A percentile compares a stretch with the other conserved stretches of the same genome.
phyloP scores from a whole-genome alignment of 371 early-diverging fungal genomes.

The Mucor circinelloides region DNA sequence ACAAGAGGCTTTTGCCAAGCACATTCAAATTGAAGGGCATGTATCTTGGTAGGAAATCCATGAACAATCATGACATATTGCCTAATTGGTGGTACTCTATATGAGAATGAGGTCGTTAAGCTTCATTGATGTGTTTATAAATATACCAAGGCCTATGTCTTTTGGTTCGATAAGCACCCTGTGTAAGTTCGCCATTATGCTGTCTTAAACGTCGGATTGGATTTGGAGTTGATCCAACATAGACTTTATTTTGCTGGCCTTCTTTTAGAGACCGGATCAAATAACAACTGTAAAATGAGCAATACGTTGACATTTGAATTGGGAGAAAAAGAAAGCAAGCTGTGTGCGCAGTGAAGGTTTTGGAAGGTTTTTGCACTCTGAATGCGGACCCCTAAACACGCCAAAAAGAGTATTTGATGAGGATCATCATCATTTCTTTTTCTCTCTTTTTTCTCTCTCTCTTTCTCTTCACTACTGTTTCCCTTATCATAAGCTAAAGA shows the following conservation, averaged over 20 bases:
- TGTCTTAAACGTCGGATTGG: slow-evolving; percentile 25
- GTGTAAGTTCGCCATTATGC: slow-evolving; percentile 32
- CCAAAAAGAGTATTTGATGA: neutral
- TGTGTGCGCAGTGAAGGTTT: neutral
- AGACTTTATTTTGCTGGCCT: slow-evolving; percentile 21
- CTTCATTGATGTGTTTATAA: neutral
- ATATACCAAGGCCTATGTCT: slow-evolving; percentile 27
- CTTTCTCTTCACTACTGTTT: neutral
- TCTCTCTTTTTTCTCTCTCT: neutral
- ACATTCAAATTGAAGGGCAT: slow-evolving; percentile 29
- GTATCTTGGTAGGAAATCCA: slow-evolving; percentile 23
- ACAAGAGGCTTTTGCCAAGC: slow-evolving; percentile 32
- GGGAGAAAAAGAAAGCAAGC: neutral
- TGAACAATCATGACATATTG: slow-evolving; percentile 27
- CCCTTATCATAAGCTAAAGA: neutral
- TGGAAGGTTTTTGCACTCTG: neutral
- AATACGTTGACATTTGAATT: neutral
- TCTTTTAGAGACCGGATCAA: slow-evolving; percentile 26
- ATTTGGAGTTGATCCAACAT: slow-evolving; percentile 32
- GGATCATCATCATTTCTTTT: neutral
- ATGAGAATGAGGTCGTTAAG: neutral
- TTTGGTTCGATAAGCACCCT: slow-evolving; percentile 26
- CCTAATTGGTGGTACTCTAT: neutral
- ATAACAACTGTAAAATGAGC: slow-evolving; percentile 31
- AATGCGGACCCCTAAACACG: neutral